Evolutionary conservation across 352 stramenopile genomes (phyloP), one percentile per base, ranked within the genome.

Genomic region (Globisporangium nunn): DNA sequence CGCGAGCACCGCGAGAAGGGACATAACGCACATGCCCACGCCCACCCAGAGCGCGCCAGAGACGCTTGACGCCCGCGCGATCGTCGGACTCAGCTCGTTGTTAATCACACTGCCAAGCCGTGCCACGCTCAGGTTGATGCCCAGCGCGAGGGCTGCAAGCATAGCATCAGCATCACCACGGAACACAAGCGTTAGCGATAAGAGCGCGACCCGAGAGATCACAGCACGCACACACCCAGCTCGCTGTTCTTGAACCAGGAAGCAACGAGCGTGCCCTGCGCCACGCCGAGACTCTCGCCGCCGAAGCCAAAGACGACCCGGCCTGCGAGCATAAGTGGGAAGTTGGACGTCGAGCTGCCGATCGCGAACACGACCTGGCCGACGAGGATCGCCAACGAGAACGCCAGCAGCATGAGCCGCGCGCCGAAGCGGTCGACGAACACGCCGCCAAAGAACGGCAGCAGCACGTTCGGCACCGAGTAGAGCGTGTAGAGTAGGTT

Each of bases 401-500:
- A 98, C 29, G 89, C 57, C 11, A 96, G 66, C 48, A 96, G 70
- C 71, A 89, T 96, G 43, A 82, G 59, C 6, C 88, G 78, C 18
- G 88, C 81, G 33, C 93, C 93, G 39, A 94, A 91, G 47, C 81
- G 75, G 63, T 97, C 89, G 12, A 97, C 87, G 30, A 98, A 71
- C 33, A 94, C 83, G 28, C 93, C 93, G 29, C 93, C 93, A 52
- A 97, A 95, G 63, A 98, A 96, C 17, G 93, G 93, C 49, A 98
- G 59, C 31, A 97, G 57, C 35, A 97, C 92, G 62, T 97, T 98
- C 14, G 91, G 91, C 51, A 96, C 79, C 43, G 85, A 96, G 69
- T 97, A 97, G 48, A 97, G 62, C 23, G 88, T 97, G 71, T 98
- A 98, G 39, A 98, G 70, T 54, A 97, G 62, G 58, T 96, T 96